phyloP scores from a whole-genome alignment of 106 monocot species.

The Apostasia shenzhenica region DNA sequence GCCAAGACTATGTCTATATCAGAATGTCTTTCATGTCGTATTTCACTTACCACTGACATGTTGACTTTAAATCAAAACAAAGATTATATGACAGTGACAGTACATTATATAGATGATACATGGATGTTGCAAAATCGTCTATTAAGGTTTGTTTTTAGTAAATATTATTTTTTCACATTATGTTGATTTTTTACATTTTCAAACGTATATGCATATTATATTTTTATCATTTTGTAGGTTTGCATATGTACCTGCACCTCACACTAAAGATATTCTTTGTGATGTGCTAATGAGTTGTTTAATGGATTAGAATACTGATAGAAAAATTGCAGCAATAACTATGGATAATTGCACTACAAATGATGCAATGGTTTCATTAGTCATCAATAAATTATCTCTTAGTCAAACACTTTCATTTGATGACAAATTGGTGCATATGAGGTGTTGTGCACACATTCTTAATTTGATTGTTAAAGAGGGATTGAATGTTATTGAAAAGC shows the following conservation, averaged over 20 bases:
- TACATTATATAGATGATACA: too few species aligned
- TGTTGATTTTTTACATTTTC: neutral
- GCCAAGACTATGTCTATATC: too few species aligned
- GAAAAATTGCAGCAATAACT: conserved; percentile 42
- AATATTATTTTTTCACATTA: neutral
- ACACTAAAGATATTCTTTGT: too few species aligned
- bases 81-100: too few species aligned
- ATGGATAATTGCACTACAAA: too few species aligned
- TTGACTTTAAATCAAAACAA: too few species aligned
- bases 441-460: conserved; percentile 42
- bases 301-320: neutral
- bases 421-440: conserved; percentile 40
- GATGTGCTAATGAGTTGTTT: too few species aligned
- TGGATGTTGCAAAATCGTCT: conserved; percentile 9
- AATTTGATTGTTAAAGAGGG: conserved; percentile 53
- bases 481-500: conserved; percentile 22
- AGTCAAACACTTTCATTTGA: conserved; percentile 31
- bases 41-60: too few species aligned
- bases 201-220: too few species aligned
- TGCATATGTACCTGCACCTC: too few species aligned
- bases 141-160: conserved; percentile 31
- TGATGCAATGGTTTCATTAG: conserved; percentile 32
- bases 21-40: conserved; percentile 22
- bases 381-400: conserved; percentile 28
- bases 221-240: too few species aligned